phyloP scores from a whole-genome alignment of 208 protist genomes.

The Trypanosoma lewisi region DNA sequence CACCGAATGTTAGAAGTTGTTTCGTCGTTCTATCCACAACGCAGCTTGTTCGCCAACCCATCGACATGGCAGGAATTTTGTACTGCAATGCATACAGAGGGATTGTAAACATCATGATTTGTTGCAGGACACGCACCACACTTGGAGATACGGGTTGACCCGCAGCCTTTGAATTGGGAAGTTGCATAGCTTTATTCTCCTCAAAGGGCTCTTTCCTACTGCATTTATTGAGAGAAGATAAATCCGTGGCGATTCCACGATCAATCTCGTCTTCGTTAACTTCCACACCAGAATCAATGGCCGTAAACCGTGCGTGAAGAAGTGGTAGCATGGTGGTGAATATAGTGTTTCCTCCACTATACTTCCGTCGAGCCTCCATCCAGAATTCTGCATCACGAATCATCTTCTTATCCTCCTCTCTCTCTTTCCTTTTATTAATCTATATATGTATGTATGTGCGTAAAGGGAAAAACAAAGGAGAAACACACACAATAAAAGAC shows the following conservation, averaged over 20 bases:
- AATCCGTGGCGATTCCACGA: neutral
- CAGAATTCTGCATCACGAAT: conserved; percentile 88
- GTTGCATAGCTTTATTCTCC: conserved; percentile 24
- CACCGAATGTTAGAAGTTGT: conserved; percentile 80
- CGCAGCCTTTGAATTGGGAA: conserved; percentile 33
- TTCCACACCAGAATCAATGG: conserved; percentile 42
- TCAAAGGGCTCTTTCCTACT: conserved; percentile 15
- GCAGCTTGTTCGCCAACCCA: conserved; percentile 83
- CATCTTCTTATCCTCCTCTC: conserved; percentile 35
- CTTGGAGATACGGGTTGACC: conserved; percentile 27
- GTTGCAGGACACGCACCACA: conserved; percentile 76
- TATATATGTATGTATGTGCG: too few species aligned
- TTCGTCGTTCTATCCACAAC: conserved; percentile 71
- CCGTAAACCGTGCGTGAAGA: conserved; percentile 57
- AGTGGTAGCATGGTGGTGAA: conserved; percentile 68
- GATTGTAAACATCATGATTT: conserved; percentile 84
- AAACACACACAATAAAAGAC: too few species aligned
- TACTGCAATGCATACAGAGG: conserved; percentile 81
- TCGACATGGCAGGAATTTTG: conserved; percentile 88
- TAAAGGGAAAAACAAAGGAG: too few species aligned
- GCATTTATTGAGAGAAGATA: neutral
- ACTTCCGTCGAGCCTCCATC: conserved; percentile 61
- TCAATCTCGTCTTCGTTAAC: conserved; percentile 9
- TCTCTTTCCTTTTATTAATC: too few species aligned
- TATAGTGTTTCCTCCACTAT: conserved; percentile 55